Evolutionary conservation across 768 basidiomycete species (phyloP).

Genomic region (Tephrocybe sp.): DNA sequence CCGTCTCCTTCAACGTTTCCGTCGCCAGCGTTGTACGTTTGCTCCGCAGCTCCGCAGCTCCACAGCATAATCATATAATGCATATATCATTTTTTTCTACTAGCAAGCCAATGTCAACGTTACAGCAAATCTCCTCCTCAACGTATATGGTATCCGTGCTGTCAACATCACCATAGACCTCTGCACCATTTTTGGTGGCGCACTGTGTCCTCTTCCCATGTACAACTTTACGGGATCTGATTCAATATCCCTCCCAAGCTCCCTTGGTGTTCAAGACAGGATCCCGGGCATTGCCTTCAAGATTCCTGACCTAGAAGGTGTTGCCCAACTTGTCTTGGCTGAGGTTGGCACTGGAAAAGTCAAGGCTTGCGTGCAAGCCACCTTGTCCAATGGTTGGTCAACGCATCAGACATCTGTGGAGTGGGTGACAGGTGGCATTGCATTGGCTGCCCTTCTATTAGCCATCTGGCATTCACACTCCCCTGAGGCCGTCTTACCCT

Average conservation of each 20-base stretch:
- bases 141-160: conserved; percentile 84
- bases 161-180: conserved; percentile 86
- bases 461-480: conserved; percentile 60
- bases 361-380: conserved; percentile 89
- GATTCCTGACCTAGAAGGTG: conserved; percentile 92
- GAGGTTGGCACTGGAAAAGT: conserved; percentile 67
- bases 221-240: conserved; percentile 89
- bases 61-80: conserved; percentile 6
- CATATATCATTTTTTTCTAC: conserved; percentile 13
- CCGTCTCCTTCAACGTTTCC: conserved; percentile 80
- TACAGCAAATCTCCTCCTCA: conserved; percentile 75
- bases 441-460: conserved; percentile 60
- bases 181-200: conserved; percentile 73
- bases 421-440: conserved; percentile 71
- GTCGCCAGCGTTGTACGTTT: conserved; percentile 82
- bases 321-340: conserved; percentile 72
- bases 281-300: conserved; percentile 81
- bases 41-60: conserved; percentile 2
- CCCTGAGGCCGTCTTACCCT: conserved; percentile 60
- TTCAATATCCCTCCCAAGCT: conserved; percentile 59
- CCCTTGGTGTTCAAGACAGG: conserved; percentile 48
- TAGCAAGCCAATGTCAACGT: conserved; percentile 79
- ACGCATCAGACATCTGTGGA: conserved; percentile 70
- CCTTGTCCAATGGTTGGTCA: conserved; percentile 89
- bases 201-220: conserved; percentile 76